Evolutionary conservation across 169 alveolate genomes (phyloP), one percentile per base, ranked within the genome.

Genomic region (Besnoitia besnoiti): DNA sequence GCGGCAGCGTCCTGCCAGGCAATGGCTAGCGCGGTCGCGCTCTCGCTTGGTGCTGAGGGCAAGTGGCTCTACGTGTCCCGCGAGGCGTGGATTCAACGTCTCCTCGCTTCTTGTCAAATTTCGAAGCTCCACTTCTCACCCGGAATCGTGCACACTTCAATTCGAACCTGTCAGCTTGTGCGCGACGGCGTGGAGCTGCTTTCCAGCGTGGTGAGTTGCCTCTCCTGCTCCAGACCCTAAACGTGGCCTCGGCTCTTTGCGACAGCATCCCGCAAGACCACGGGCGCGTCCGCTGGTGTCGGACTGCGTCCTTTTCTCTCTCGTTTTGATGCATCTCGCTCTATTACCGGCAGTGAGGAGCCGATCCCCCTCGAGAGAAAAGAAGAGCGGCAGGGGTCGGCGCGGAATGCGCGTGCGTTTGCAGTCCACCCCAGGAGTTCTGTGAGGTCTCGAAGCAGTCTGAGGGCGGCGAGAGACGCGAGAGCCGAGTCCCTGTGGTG

Each of bases 181-280:
- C 85, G 93, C 24, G 93, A 90, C 35, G 93, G 93, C n/a, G 90
- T 90, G 24, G 90, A 90, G 84, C 90, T 76, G 14, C 59, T 76
- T 27, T 4, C 59, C 30, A 33, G 46, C 35, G 80, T 90, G 84
- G 93, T 90, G 33, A 30, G 93, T 55, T n/a, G 12, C 27, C 27
- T 5, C 7, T 19, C 24, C n/a, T 19, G 30, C n/a, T n/a, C n/a
- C n/a, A n/a, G n/a, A n/a, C n/a, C n/a, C n/a, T n/a, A n/a, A n/a
- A n/a, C n/a, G n/a, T n/a, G n/a, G n/a, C n/a, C n/a, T n/a, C n/a
- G n/a, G n/a, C n/a, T n/a, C n/a, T n/a, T n/a, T n/a, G n/a, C n/a
- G n/a, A n/a, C n/a, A n/a, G n/a, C n/a, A n/a, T n/a, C n/a, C n/a
- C n/a, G n/a, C n/a, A n/a, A n/a, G n/a, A n/a, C n/a, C n/a, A n/a